Conservation (phyloP, 371 early-diverging fungal genomes). For the Syncephalastrum contaminatum region DNA sequence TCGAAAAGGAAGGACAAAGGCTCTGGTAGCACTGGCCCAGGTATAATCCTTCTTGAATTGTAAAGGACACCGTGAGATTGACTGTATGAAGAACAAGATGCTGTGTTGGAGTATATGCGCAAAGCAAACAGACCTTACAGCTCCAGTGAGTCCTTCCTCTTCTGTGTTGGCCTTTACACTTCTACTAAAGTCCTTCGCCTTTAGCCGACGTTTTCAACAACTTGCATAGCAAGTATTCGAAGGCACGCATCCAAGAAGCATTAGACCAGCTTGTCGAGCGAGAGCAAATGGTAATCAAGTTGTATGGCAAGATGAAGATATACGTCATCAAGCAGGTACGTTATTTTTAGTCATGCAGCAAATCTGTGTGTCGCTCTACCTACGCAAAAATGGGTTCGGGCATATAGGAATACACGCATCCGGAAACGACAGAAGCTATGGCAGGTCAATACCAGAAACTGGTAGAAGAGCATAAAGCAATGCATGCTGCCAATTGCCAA, state of each 20-base stretch:
- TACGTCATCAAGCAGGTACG: conserved; percentile 19
- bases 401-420: not conserved
- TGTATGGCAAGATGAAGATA: conserved; percentile 19
- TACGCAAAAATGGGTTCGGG: too few species aligned
- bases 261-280: conserved; percentile 14
- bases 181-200: not conserved
- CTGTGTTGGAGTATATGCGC: conserved; percentile 20
- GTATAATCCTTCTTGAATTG: too few species aligned
- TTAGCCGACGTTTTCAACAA: conserved; percentile 25
- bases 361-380: not conserved
- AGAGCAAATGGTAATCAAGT: conserved; percentile 7
- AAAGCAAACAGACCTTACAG: conserved; percentile 23
- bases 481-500: too few species aligned
- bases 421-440: not conserved
- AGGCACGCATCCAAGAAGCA: conserved; percentile 11
- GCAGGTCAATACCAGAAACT: not conserved
- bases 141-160: conserved; percentile 11
- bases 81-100: conserved; percentile 5
- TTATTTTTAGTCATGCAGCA: not conserved
- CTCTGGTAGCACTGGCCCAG: too few species aligned
- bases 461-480: not conserved
- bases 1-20: too few species aligned
- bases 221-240: conserved; percentile 18
- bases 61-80: too few species aligned
- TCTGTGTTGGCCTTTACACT: not conserved